A percentile compares a stretch with the other conserved stretches of the same genome.
Conservation (phyloP, 202 grass and related monocot species). For the Panicum hallii region DNA sequence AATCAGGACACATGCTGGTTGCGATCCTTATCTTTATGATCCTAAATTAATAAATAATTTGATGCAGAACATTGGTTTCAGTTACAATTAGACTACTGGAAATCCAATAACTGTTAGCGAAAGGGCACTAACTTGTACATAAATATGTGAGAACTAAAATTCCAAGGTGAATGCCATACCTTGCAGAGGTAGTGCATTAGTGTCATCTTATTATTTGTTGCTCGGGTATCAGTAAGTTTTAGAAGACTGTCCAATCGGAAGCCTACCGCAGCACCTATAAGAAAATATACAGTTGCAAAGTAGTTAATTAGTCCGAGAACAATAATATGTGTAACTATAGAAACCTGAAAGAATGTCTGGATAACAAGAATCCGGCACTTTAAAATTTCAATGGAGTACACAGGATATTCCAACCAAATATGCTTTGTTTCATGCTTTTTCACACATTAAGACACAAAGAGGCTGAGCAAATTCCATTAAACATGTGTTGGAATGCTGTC, state of each 20-base stretch:
- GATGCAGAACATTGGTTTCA: slow-evolving; percentile 4
- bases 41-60: slow-evolving; percentile 16
- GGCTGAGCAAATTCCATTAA: slow-evolving; percentile 14
- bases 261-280: slow-evolving; percentile 88
- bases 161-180: slow-evolving; percentile 61
- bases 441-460: background rate
- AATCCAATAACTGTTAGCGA: background rate
- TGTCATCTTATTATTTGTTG: slow-evolving; percentile 99
- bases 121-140: slow-evolving; percentile 29
- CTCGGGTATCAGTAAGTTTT: slow-evolving; percentile 99
- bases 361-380: background rate
- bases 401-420: background rate
- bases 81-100: slow-evolving; percentile 24
- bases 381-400: background rate
- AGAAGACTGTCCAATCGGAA: slow-evolving; percentile 97
- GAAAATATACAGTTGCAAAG: slow-evolving; percentile 45
- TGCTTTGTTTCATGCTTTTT: background rate
- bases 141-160: slow-evolving; percentile 37
- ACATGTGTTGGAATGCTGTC: background rate
- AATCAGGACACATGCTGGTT: background rate
- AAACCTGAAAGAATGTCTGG: slow-evolving; percentile 5
- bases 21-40: slow-evolving; percentile 6
- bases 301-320: slow-evolving; percentile 28
- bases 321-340: background rate
- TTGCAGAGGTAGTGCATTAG: slow-evolving; percentile 98